Percentiles rank a stretch among this genome's conserved stretches.
phyloP scores from a whole-genome alignment of 139 green algal species.

The Chlamydomonas sp. region DNA sequence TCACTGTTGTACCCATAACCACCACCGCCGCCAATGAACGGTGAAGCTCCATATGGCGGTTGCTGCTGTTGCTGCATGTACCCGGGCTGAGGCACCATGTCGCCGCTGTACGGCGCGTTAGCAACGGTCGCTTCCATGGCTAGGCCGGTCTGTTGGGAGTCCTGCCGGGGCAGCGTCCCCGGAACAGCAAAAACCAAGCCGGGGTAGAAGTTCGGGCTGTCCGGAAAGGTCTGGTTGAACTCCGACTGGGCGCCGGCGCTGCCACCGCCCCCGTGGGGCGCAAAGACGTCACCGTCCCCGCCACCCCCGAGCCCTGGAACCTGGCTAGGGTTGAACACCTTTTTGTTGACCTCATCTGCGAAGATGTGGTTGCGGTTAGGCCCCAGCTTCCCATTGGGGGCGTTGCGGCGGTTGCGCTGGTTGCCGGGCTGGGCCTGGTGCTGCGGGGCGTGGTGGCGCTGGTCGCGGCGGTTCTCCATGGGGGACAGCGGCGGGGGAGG shows the following conservation, averaged over 20 bases:
- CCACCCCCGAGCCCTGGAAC: constrained; percentile 31
- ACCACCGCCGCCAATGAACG: too few relatives aligned
- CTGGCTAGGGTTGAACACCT: constrained; percentile 40
- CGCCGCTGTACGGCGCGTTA: too few relatives aligned
- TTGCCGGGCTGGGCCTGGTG: constrained; percentile 2
- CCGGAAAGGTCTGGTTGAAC: constrained; percentile 50
- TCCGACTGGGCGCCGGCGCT: not conserved
- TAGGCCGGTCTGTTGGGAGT: not conserved
- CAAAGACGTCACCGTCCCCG: not conserved
- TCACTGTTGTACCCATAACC: too few relatives aligned
- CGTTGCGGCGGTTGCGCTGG: not conserved
- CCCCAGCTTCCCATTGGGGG: not conserved
- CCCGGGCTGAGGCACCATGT: too few relatives aligned
- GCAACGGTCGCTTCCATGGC: not conserved
- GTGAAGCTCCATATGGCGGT: too few relatives aligned
- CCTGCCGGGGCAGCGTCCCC: not conserved
- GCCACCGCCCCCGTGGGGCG: not conserved
- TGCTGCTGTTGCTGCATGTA: too few relatives aligned
- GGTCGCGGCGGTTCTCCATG: not conserved
- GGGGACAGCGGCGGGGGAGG: not conserved
- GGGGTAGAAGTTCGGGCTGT: constrained; percentile 47
- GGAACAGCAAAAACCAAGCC: constrained; percentile 50
- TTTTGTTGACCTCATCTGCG: constrained; percentile 11
- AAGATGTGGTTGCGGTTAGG: constrained; percentile 28
- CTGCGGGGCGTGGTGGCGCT: not conserved